Percentiles rank a stretch among this genome's conserved stretches.
These are phyloP conservation scores for Ogataea hybrid DNA, from an alignment of 1,139 yeast genomes.

Conservation along the genomic window DNA sequence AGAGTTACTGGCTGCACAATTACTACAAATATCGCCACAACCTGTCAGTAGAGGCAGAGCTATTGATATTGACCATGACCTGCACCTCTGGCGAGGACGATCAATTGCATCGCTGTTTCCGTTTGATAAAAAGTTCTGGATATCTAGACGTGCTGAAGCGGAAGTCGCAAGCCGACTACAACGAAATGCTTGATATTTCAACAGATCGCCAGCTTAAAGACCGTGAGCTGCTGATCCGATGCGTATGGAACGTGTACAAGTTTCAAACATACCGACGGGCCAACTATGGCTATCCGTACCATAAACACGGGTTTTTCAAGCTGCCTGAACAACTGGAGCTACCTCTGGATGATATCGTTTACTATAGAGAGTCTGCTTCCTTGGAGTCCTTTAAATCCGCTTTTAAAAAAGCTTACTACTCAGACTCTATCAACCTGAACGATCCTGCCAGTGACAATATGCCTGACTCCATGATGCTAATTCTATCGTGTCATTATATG, in stretches of 20 bases:
- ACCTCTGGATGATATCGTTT: constrained; percentile 33
- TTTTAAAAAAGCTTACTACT: constrained; percentile 13
- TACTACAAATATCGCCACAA: constrained; percentile 39
- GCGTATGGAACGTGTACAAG: constrained; percentile 45
- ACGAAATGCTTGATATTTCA: constrained; percentile 23
- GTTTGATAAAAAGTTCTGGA: constrained; percentile 32
- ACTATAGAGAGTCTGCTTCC: constrained; percentile 23
- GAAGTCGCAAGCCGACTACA: constrained; percentile 25
- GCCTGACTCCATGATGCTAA: constrained; percentile 20
- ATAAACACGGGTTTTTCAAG: constrained; percentile 21
- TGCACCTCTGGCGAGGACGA: constrained; percentile 29
- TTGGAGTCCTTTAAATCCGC: constrained; percentile 16
- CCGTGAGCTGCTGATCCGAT: constrained; percentile 38
- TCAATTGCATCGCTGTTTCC: constrained; percentile 28
- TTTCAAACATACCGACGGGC: constrained; percentile 36
- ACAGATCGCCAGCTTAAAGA: constrained; percentile 38
- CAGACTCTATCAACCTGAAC: constrained; percentile 18
- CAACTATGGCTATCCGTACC: constrained; percentile 42
- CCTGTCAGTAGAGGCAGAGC: constrained; percentile 27
- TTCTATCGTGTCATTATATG: constrained; percentile 31
- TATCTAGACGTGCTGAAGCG: constrained; percentile 27
- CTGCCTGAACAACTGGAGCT: constrained; percentile 32
- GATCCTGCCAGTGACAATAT: constrained; percentile 14
- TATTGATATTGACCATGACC: constrained; percentile 26
- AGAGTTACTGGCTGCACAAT: constrained; percentile 41